Percentiles rank a stretch among this genome's conserved stretches.
Conservation (phyloP, 805 yeast genomes). For the Naumovozyma dairenensis region DNA sequence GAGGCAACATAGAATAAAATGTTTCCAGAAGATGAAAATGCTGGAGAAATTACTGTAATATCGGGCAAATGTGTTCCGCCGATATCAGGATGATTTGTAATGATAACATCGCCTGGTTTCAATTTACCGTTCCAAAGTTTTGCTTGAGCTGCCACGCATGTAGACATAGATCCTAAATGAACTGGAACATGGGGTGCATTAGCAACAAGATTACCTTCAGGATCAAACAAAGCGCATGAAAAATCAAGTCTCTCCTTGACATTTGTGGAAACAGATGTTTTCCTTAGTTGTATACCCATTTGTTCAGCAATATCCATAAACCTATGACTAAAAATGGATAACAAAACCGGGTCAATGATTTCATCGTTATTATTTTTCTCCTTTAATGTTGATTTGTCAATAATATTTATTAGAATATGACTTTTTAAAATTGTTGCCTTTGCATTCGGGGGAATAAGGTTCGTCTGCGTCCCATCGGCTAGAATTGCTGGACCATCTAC, state of each 20-base stretch:
- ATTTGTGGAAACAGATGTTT: conserved; percentile 73
- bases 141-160: conserved; percentile 62
- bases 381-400: conserved; percentile 6
- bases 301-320: conserved; percentile 89
- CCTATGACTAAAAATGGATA: conserved; percentile 73
- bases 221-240: conserved; percentile 74
- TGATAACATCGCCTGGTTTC: conserved; percentile 63
- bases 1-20: conserved; percentile 85
- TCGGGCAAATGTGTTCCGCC: conserved; percentile 89
- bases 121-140: conserved; percentile 54
- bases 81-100: conserved; percentile 70
- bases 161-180: conserved; percentile 79
- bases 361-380: conserved; percentile 20
- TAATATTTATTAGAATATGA: conserved; percentile 46
- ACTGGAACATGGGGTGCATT: conserved; percentile 88
- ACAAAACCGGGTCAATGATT: conserved; percentile 62
- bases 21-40: conserved; percentile 46
- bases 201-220: conserved; percentile 70
- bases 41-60: conserved; percentile 88
- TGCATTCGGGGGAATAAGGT: conserved; percentile 56
- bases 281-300: conserved; percentile 73
- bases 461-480: conserved; percentile 75
- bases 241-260: conserved; percentile 78
- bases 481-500: conserved; percentile 66
- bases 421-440: conserved; percentile 45